Conservation (phyloP, 345 rosid genomes). For the Rhodamnia rubescens region DNA sequence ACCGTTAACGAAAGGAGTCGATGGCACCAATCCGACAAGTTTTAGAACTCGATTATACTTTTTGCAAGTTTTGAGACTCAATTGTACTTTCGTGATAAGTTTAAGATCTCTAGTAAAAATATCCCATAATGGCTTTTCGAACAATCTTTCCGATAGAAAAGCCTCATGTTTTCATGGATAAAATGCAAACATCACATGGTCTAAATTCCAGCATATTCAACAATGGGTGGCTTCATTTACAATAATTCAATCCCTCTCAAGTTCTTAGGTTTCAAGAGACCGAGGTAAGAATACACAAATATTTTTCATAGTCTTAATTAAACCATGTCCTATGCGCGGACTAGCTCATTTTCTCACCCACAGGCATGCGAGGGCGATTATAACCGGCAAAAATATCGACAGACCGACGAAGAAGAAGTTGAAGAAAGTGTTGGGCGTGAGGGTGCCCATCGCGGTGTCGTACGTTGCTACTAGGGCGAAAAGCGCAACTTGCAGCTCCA, state of each 20-base stretch:
- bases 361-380: neutral
- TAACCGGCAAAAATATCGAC: neutral
- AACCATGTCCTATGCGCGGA: neutral
- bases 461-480: neutral
- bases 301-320: neutral
- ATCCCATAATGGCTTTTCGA: too few species aligned
- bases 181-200: neutral
- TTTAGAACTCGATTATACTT: too few species aligned
- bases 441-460: neutral
- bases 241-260: neutral
- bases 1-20: too few species aligned
- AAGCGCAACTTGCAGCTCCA: neutral
- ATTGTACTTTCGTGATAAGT: too few species aligned
- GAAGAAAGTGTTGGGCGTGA: neutral
- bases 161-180: neutral
- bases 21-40: too few species aligned
- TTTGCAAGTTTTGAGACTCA: too few species aligned
- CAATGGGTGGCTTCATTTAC: neutral
- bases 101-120: too few species aligned
- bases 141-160: too few species aligned
- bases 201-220: neutral
- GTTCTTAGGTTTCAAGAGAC: neutral
- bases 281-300: neutral
- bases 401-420: neutral
- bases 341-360: neutral